Percentiles rank a stretch among this genome's conserved stretches.
Evolutionary conservation across 495 filamentous ascomycete genomes (phyloP).

Genomic region (Aspergillus haitiensis): DNA sequence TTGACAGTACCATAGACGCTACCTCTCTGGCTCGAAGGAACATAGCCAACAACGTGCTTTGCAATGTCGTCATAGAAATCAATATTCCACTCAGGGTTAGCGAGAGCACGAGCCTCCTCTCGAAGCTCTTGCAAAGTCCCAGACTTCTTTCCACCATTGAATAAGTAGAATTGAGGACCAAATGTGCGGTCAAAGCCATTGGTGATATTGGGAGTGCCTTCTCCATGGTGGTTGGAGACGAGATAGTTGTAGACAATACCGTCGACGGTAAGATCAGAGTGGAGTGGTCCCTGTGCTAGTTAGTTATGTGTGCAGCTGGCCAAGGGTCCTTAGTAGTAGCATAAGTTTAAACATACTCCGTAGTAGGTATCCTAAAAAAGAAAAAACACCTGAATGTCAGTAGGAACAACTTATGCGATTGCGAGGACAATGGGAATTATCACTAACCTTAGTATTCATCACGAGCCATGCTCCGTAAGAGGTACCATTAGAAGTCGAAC

Average conservation of each 20-base stretch:
- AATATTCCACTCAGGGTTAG: constrained; percentile 50
- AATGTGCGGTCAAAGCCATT: constrained; percentile 59
- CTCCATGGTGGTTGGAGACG: constrained; percentile 58
- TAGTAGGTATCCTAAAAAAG: constrained; percentile 52
- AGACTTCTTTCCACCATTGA: constrained; percentile 51
- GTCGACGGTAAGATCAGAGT: constrained; percentile 58
- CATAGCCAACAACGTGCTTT: constrained; percentile 53
- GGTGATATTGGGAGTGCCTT: constrained; percentile 58
- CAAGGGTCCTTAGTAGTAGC: not conserved
- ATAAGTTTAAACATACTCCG: constrained; percentile 31
- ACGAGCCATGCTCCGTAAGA: constrained; percentile 59
- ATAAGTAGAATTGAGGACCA: constrained; percentile 58
- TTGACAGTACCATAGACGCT: constrained; percentile 44
- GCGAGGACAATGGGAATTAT: too few species aligned
- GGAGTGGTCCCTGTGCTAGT: constrained; percentile 45
- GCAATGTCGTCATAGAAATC: constrained; percentile 59
- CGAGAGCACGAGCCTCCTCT: constrained; percentile 47
- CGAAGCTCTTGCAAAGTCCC: constrained; percentile 43
- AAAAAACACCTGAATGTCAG: not conserved
- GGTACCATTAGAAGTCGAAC: constrained; percentile 47
- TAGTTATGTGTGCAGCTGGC: constrained; percentile 3
- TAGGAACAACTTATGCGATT: too few species aligned
- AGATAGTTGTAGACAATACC: constrained; percentile 57
- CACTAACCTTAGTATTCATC: constrained; percentile 51
- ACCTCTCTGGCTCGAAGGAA: constrained; percentile 43